phyloP scores from a whole-genome alignment of 225 moss, liverwort and hornwort genomes.

The Sphagnum contortum region DNA sequence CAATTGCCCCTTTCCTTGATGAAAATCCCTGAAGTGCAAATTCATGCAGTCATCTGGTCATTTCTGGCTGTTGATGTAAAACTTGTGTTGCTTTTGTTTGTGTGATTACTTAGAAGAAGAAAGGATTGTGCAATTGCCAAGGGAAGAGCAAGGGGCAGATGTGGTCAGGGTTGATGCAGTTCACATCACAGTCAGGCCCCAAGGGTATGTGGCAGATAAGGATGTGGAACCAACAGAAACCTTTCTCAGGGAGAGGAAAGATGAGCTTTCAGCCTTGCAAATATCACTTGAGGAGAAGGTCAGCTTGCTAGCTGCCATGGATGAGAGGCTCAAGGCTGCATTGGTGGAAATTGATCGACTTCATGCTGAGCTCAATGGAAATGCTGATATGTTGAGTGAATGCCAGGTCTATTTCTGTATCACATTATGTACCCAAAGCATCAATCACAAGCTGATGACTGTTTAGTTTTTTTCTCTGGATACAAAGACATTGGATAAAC shows the following conservation, averaged over 20 bases:
- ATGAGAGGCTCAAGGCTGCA: slow-evolving; percentile 61
- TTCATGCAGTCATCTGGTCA: too few species aligned
- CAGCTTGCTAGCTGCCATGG: slow-evolving; percentile 35
- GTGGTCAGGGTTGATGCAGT: slow-evolving; percentile 10
- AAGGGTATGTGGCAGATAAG: slow-evolving; percentile 6
- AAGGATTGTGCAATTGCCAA: neutral
- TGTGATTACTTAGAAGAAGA: slow-evolving; percentile 23
- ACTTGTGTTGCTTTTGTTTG: neutral
- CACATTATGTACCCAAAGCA: too few species aligned
- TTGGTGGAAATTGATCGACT: slow-evolving; percentile 51
- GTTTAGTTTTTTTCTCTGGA: too few species aligned
- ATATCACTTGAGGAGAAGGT: slow-evolving; percentile 50
- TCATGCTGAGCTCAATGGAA: slow-evolving; percentile 59
- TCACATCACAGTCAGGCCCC: slow-evolving; percentile 11
- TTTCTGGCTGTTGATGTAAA: too few species aligned
- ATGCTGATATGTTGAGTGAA: slow-evolving; percentile 70
- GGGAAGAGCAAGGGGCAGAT: slow-evolving; percentile 9
- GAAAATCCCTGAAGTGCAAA: too few species aligned
- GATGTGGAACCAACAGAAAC: slow-evolving; percentile 9
- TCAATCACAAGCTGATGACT: too few species aligned
- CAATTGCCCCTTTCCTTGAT: too few species aligned
- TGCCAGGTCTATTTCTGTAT: slow-evolving; percentile 53
- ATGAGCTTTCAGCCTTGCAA: slow-evolving; percentile 36
- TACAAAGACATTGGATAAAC: too few species aligned
- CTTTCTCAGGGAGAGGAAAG: slow-evolving; percentile 29